phyloP scores from a whole-genome alignment of 2,329 filamentous ascomycete genomes.

The Penicillium janthinellum region DNA sequence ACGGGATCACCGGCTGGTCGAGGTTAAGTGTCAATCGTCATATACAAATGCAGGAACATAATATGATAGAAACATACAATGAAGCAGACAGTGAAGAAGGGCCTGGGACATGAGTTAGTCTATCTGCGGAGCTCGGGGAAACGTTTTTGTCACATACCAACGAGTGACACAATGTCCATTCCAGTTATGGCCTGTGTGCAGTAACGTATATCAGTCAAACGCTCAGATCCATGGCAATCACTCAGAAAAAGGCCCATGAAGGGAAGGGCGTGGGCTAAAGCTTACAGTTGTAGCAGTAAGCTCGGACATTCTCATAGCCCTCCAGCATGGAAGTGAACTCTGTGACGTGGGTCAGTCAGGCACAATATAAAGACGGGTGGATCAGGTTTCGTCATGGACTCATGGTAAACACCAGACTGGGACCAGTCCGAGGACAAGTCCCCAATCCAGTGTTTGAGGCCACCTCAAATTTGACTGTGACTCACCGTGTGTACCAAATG shows the following conservation, averaged over 20 bases:
- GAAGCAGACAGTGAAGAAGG: slow-evolving; percentile 51
- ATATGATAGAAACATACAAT: slow-evolving; percentile 33
- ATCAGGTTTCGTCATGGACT: slow-evolving; percentile 3
- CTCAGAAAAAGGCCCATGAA: neutral
- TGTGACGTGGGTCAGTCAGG: slow-evolving; percentile 27
- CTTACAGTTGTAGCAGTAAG: slow-evolving; percentile 51
- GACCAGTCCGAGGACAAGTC: slow-evolving; percentile 10
- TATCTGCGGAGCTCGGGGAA: neutral
- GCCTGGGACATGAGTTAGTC: slow-evolving; percentile 32
- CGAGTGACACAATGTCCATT: slow-evolving; percentile 47
- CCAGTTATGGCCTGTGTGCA: slow-evolving; percentile 44
- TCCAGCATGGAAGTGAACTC: slow-evolving; percentile 49
- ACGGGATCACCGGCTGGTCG: slow-evolving; percentile 41
- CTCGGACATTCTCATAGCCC: slow-evolving; percentile 50
- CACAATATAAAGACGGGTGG: slow-evolving; percentile 11
- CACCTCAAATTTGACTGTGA: neutral
- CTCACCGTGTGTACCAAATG: slow-evolving; percentile 47
- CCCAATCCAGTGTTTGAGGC: slow-evolving; percentile 12
- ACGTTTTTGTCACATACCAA: slow-evolving; percentile 36
- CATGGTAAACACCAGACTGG: slow-evolving; percentile 13
- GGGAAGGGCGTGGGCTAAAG: neutral
- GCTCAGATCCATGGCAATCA: neutral
- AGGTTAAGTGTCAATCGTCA: slow-evolving; percentile 14
- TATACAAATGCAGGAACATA: neutral
- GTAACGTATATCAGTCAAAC: neutral